A percentile compares a stretch with the other conserved stretches of the same genome.
These are phyloP conservation scores for Ophiocordyceps unilateralis DNA, from an alignment of 2,329 filamentous ascomycete genomes.

Conservation along the genomic window DNA sequence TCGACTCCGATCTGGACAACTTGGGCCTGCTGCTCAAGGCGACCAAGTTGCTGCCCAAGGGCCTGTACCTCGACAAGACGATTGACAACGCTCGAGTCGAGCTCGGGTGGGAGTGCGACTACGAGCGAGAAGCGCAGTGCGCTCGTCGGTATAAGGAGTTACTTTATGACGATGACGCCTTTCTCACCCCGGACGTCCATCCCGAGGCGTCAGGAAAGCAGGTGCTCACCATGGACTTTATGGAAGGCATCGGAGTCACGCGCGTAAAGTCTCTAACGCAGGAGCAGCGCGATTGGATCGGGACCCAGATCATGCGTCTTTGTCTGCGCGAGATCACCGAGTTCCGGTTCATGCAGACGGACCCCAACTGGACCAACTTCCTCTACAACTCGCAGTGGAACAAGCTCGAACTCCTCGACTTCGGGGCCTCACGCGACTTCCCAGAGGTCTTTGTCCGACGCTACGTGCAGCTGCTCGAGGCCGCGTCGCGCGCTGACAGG, in stretches of 20 bases:
- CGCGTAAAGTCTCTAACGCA: constrained; percentile 61
- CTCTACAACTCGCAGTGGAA: constrained; percentile 59
- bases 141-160: constrained; percentile 60
- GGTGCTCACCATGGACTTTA: constrained; percentile 84
- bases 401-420: constrained; percentile 82
- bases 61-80: constrained; percentile 88
- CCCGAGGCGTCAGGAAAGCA: constrained; percentile 66
- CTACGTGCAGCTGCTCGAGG: constrained; percentile 66
- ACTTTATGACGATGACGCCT: constrained; percentile 51
- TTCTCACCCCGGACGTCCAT: constrained; percentile 65
- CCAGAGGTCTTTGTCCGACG: constrained; percentile 61
- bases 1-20: constrained; percentile 92
- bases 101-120: constrained; percentile 95
- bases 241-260: constrained; percentile 74
- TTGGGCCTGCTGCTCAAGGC: constrained; percentile 80
- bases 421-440: constrained; percentile 80
- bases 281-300: constrained; percentile 85
- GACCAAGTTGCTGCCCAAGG: constrained; percentile 75
- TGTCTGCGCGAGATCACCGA: constrained; percentile 86
- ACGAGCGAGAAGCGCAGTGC: constrained; percentile 71
- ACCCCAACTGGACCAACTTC: constrained; percentile 99
- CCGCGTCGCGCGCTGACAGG: constrained; percentile 57
- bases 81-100: constrained; percentile 89
- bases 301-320: constrained; percentile 78
- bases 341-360: constrained; percentile 97